phyloP scores from a whole-genome alignment of 441 rosid species.

The Erodium moschatum region DNA sequence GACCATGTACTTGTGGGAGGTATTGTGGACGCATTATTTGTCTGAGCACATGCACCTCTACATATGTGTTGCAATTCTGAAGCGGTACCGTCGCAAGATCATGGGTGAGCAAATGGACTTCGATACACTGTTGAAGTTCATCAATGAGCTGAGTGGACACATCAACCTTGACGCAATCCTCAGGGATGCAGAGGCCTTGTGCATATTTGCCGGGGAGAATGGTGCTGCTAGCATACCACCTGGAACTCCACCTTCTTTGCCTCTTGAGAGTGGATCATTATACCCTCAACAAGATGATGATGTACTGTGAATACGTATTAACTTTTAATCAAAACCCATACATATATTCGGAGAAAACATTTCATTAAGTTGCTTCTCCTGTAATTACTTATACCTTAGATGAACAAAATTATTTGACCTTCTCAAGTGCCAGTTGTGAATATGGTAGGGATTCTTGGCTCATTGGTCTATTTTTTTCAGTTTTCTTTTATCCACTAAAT shows the following conservation, averaged over 20 bases:
- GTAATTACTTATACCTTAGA: constrained; percentile 11
- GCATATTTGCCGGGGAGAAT: constrained; percentile 85
- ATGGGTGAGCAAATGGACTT: constrained; percentile 94
- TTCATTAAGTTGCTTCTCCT: constrained; percentile 6
- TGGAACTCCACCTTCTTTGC: constrained; percentile 88
- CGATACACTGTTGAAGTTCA: constrained; percentile 88
- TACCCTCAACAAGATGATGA: constrained; percentile 49
- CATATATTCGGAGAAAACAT: neutral
- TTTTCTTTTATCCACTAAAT: too few species aligned
- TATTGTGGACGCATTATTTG: constrained; percentile 75
- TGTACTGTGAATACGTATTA: constrained; percentile 39
- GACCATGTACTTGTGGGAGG: constrained; percentile 89
- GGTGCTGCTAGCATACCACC: constrained; percentile 90
- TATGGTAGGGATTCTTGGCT: too few species aligned
- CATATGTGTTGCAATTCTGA: constrained; percentile 79
- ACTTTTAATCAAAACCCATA: neutral
- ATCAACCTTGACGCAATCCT: constrained; percentile 61
- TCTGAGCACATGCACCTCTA: constrained; percentile 89
- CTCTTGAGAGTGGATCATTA: constrained; percentile 19
- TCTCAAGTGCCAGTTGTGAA: too few species aligned
- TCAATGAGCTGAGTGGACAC: constrained; percentile 77
- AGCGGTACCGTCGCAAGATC: constrained; percentile 75
- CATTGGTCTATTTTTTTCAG: too few species aligned
- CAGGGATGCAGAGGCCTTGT: constrained; percentile 91
- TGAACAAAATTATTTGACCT: neutral